These are phyloP conservation scores for Candida sanyaensis DNA, from an alignment of 1,139 yeast genomes.

Conservation along the genomic window DNA sequence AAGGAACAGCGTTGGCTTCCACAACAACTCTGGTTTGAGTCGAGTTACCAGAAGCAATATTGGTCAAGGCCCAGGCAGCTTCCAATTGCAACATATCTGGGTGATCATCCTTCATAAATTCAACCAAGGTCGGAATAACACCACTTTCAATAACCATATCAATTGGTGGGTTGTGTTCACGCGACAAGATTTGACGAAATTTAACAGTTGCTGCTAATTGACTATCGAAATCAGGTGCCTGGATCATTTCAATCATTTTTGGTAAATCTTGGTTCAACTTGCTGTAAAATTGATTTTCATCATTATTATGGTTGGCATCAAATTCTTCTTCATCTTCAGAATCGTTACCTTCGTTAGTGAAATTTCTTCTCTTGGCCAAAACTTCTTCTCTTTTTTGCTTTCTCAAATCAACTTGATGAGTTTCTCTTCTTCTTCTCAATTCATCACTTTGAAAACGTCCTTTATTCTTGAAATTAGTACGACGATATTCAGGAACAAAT, in stretches of 20 bases:
- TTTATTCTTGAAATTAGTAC: slow-evolving; percentile 94
- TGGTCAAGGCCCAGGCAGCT: slow-evolving; percentile 99
- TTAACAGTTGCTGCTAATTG: slow-evolving; percentile 89
- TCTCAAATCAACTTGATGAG: slow-evolving; percentile 94
- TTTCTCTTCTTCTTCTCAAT: slow-evolving; percentile 96
- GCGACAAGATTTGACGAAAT: slow-evolving; percentile 89
- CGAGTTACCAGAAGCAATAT: slow-evolving; percentile 94
- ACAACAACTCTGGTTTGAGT: slow-evolving; percentile 90
- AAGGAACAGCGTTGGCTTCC: slow-evolving; percentile 91
- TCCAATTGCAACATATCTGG: slow-evolving; percentile 91
- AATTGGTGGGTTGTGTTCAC: slow-evolving; percentile 98
- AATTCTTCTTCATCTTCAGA: slow-evolving; percentile 49
- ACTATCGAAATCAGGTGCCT: slow-evolving; percentile 73
- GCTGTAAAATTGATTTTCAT: slow-evolving; percentile 52
- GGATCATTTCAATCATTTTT: slow-evolving; percentile 78
- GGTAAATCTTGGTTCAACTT: slow-evolving; percentile 80
- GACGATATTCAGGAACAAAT: slow-evolving; percentile 96
- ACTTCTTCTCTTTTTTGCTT: slow-evolving; percentile 97
- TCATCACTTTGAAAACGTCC: slow-evolving; percentile 95
- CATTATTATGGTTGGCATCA: slow-evolving; percentile 34
- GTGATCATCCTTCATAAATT: slow-evolving; percentile 75
- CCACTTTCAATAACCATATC: slow-evolving; percentile 91
- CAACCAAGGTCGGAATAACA: slow-evolving; percentile 87
- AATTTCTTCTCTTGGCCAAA: slow-evolving; percentile 88
- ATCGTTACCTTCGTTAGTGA: slow-evolving; percentile 44